A percentile compares a stretch with the other conserved stretches of the same genome.
Conservation (phyloP, 805 yeast genomes). For the Suhomyces faveliae region DNA sequence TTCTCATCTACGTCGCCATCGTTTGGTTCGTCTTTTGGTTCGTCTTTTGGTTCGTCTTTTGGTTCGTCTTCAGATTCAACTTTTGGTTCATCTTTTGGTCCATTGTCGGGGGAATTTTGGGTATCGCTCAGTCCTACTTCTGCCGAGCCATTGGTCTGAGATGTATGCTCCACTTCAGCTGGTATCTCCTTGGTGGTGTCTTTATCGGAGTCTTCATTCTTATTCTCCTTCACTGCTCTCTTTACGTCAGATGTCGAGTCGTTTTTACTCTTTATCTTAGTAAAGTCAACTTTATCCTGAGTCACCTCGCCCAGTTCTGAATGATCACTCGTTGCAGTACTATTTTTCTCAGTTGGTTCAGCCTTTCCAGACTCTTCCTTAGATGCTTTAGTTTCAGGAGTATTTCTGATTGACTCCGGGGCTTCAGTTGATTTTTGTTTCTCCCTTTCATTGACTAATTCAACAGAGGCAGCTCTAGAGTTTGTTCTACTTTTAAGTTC, state of each 20-base stretch:
- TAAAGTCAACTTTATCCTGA: too few species aligned
- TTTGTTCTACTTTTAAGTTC: slow-evolving; percentile 8
- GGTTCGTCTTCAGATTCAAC: not conserved
- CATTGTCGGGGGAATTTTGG: too few species aligned
- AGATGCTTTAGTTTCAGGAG: not conserved
- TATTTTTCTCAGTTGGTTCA: not conserved
- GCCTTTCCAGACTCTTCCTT: not conserved
- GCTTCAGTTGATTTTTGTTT: not conserved
- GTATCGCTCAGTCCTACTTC: too few species aligned
- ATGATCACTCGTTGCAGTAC: too few species aligned
- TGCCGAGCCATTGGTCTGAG: too few species aligned
- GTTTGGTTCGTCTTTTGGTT: not conserved
- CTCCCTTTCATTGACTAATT: not conserved
- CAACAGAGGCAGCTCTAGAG: slow-evolving; percentile 11
- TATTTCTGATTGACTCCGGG: not conserved
- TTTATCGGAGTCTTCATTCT: too few species aligned
- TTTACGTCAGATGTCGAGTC: too few species aligned
- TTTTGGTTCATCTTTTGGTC: not conserved
- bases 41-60: not conserved
- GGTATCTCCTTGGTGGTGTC: not conserved
- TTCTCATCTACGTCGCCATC: not conserved
- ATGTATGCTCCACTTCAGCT: too few species aligned
- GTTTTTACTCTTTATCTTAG: too few species aligned
- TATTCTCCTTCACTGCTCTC: too few species aligned
- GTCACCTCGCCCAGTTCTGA: too few species aligned